Evolutionary conservation across 768 basidiomycete species (phyloP), one percentile per base, ranked within the genome.

Genomic region (Mycena albidolilacea): DNA sequence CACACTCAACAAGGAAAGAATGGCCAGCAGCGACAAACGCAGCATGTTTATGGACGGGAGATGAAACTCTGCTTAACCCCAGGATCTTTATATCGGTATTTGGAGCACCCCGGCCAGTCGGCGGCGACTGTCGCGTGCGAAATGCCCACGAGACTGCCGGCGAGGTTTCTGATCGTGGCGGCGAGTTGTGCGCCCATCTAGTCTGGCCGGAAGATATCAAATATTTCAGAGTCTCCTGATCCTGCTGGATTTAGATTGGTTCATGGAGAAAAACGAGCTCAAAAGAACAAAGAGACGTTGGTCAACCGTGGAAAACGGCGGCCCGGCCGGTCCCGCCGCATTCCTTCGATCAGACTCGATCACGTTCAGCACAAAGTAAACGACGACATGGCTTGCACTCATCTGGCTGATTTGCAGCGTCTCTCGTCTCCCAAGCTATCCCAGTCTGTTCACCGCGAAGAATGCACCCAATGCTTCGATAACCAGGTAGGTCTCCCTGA

Each of bases 401-500:
- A 94, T 84, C 80, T 89, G 58, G 79, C 78, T 35, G 81, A 87
- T 30, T 80, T 95, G 23, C 79, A 84, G 59, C 82, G 77, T 14
- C 83, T 95, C 0, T 80, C 85, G 44, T 85, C 85, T 0, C 95
- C 95, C 0, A 88, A 82, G 60, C 83, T 92, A 0, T 91, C 89
- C 5, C 92, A 96, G 73, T 88, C 89, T 0, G 94, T 96, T 0
- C 92, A 97, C 76, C 85, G 97, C 9, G 96, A 98, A 82, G 97
- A 99, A 82, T 99, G 97, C 79, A 98, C 97, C 0, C 96, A 97
- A 71, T 99, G 97, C 79, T 99, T 98, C 80, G 97, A 98, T 81
- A 91, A 90, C 78, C 97, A 98, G 90, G 96, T 93, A 39, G 70
- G 81, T 78, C 43, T 21, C 62, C 38, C 6, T 38, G 46, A 44